These are phyloP conservation scores for Inga leiocalycina DNA, from an alignment of 306 rosid species.

Conservation along the genomic window DNA sequence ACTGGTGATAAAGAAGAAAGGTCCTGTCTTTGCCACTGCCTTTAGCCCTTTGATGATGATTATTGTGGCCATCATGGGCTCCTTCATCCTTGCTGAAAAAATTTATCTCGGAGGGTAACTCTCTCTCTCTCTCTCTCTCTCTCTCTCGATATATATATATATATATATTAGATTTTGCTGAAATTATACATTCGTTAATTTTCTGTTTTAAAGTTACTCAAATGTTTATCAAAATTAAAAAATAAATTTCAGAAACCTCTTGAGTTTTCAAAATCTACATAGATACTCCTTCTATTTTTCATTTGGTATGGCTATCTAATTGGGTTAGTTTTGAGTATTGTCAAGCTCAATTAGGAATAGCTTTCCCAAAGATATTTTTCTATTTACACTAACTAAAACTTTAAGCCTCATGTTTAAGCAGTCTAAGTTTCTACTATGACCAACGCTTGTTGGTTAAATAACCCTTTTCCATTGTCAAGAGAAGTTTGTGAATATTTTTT, in stretches of 20 bases:
- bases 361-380: background rate
- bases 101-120: constrained; percentile 79
- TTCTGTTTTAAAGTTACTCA: background rate
- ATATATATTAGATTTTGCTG: background rate
- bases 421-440: background rate
- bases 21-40: constrained; percentile 92
- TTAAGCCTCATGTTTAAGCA: background rate
- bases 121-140: background rate
- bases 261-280: background rate
- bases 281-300: background rate
- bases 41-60: constrained; percentile 98
- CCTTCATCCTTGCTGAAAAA: constrained; percentile 69
- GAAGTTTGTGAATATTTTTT: no score
- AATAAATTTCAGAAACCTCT: background rate
- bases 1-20: constrained; percentile 74
- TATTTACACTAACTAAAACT: no score
- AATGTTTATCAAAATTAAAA: background rate
- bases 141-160: background rate
- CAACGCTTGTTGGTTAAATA: no score
- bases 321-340: background rate
- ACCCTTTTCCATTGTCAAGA: no score
- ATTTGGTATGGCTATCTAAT: background rate
- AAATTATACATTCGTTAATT: background rate
- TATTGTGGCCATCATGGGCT: constrained; percentile 82
- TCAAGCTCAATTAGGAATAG: background rate